These are phyloP conservation scores for Penicillium coprophilum DNA, from an alignment of 495 filamentous ascomycete genomes.

Conservation along the genomic window DNA sequence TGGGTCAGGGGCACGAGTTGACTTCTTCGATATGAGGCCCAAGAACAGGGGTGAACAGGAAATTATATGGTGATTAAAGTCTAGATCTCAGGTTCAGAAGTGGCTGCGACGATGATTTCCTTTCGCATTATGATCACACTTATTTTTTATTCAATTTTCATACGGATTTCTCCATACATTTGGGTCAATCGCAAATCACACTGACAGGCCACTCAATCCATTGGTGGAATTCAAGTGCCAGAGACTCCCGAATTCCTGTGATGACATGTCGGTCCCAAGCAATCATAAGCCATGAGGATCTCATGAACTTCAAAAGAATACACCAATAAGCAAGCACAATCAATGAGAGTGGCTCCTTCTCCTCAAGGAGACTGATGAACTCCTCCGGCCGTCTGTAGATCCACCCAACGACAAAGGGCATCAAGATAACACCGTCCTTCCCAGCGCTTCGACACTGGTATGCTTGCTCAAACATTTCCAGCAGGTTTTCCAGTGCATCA, in stretches of 20 bases:
- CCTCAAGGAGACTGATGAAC: slow-evolving; percentile 32
- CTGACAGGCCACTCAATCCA: slow-evolving; percentile 38
- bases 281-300: slow-evolving; percentile 37
- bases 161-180: not conserved
- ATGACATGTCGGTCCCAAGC: slow-evolving; percentile 45
- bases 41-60: slow-evolving; percentile 59
- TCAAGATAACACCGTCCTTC: slow-evolving; percentile 18
- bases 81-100: slow-evolving; percentile 27
- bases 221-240: slow-evolving; percentile 22
- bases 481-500: slow-evolving; percentile 16
- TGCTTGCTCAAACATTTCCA: slow-evolving; percentile 21
- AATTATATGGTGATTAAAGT: slow-evolving; percentile 78
- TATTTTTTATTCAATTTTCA: not conserved
- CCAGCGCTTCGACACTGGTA: slow-evolving; percentile 21
- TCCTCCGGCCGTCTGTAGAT: slow-evolving; percentile 35
- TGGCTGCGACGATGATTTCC: not conserved
- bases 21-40: too few species aligned
- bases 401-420: slow-evolving; percentile 38
- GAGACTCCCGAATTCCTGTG: slow-evolving; percentile 23
- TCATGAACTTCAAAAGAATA: slow-evolving; percentile 38
- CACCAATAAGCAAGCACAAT: slow-evolving; percentile 44
- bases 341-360: slow-evolving; percentile 37
- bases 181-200: not conserved
- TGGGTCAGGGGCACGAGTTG: not conserved
- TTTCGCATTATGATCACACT: not conserved